Evolutionary conservation across 331 rosid species (phyloP).

Genomic region (Malus hybrid): DNA sequence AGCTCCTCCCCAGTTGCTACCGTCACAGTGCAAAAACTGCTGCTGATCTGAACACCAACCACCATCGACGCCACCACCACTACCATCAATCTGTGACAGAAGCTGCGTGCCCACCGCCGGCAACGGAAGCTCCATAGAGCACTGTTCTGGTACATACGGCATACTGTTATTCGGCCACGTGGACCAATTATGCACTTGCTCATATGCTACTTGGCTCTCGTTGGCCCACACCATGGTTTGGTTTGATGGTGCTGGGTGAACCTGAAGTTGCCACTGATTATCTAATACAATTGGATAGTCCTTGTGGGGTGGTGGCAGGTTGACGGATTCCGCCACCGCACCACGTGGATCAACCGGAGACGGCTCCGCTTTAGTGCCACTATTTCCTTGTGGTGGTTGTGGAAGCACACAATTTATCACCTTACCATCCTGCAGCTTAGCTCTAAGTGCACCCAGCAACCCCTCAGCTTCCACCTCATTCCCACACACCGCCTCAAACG

Average conservation of each 20-base stretch:
- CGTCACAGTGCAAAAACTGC: conserved; percentile 30
- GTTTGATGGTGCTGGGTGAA: background rate
- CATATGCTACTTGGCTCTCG: background rate
- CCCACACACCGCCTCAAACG: conserved; percentile 37
- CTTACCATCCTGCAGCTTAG: conserved; percentile 35
- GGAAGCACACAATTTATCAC: conserved; percentile 2
- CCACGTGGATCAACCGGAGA: background rate
- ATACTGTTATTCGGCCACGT: background rate
- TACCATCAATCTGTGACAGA: conserved; percentile 12
- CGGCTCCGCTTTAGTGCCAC: background rate
- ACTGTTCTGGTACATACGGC: background rate
- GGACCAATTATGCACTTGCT: background rate
- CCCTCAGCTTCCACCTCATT: conserved; percentile 24
- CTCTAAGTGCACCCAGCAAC: conserved; percentile 53
- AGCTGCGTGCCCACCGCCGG: conserved; percentile 11
- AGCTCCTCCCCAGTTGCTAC: conserved; percentile 21
- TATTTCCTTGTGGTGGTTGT: background rate
- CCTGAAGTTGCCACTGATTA: background rate
- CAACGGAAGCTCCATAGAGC: background rate
- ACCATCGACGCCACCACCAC: background rate
- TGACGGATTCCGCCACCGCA: background rate
- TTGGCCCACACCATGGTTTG: background rate
- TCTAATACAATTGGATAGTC: background rate
- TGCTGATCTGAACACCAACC: conserved; percentile 32
- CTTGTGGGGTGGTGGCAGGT: background rate